These are phyloP conservation scores for Heliosperma pusillum DNA, from an alignment of 148 eudicot species.

Conservation along the genomic window DNA sequence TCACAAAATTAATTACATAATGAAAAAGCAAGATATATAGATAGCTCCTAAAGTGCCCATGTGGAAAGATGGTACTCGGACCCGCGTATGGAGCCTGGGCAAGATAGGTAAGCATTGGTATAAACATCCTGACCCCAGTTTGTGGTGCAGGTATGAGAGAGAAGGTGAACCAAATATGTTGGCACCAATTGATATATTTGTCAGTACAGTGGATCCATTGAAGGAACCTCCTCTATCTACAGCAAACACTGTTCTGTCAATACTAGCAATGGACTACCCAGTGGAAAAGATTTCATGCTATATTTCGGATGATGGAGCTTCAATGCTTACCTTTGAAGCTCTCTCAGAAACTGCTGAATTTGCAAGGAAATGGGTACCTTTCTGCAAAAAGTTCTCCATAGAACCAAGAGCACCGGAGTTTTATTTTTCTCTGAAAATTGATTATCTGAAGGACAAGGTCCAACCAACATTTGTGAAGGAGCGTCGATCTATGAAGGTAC, in stretches of 20 bases:
- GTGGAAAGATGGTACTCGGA: background rate
- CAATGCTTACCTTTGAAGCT: constrained; percentile 95
- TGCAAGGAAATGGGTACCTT: constrained; percentile 96
- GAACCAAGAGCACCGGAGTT: constrained; percentile 97
- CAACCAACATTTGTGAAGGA: constrained; percentile 98
- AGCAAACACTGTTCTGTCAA: constrained; percentile 81
- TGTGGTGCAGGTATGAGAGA: constrained; percentile 76
- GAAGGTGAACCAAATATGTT: constrained; percentile 97
- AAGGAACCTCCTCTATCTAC: constrained; percentile 95
- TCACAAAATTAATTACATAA: background rate
- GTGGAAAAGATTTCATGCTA: constrained; percentile 93
- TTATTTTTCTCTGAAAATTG: constrained; percentile 81
- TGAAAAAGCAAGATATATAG: too few species aligned
- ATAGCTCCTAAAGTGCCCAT: too few species aligned
- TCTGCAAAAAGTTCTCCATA: constrained; percentile 84
- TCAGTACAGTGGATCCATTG: constrained; percentile 96
- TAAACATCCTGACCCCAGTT: constrained; percentile 9
- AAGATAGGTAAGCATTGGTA: background rate
- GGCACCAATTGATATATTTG: constrained; percentile 86
- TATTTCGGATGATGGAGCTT: constrained; percentile 97
- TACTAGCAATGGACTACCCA: constrained; percentile 94
- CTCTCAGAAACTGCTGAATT: constrained; percentile 97
- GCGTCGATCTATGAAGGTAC: constrained; percentile 95
- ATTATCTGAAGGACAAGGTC: constrained; percentile 92
- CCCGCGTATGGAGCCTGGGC: background rate